Percentiles rank a stretch among this genome's conserved stretches.
These are phyloP conservation scores for Sporothrix dimorphospora DNA, from an alignment of 2,329 filamentous ascomycete species.

Conservation along the genomic window DNA sequence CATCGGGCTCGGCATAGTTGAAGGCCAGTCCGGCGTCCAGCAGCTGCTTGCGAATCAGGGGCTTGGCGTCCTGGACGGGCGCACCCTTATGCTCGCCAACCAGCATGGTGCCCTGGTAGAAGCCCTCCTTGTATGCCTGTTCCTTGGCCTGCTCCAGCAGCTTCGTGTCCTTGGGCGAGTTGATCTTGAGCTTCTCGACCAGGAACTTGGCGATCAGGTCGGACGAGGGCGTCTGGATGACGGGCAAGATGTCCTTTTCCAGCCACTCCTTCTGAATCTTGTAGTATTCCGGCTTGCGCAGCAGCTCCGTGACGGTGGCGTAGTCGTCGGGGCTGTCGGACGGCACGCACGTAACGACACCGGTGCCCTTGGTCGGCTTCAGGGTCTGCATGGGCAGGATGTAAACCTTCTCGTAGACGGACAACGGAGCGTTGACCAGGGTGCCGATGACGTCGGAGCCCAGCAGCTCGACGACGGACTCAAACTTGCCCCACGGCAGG, in stretches of 20 bases:
- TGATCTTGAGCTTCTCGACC: conserved; percentile 92
- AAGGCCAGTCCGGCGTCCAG: conserved; percentile 81
- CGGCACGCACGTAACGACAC: conserved; percentile 93
- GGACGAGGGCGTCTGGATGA: conserved; percentile 83
- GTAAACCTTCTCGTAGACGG: conserved; percentile 78
- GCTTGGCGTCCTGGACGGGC: conserved; percentile 80
- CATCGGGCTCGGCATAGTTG: conserved; percentile 90
- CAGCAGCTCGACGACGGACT: conserved; percentile 70
- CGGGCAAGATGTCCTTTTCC: conserved; percentile 82
- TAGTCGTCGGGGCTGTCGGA: conserved; percentile 97
- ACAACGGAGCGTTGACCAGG: conserved; percentile 86
- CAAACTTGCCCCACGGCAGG: conserved; percentile 69
- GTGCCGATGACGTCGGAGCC: conserved; percentile 85
- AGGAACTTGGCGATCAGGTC: conserved; percentile 81
- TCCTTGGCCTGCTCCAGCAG: conserved; percentile 94
- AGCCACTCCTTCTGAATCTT: conserved; percentile 97
- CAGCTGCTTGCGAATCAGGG: conserved; percentile 76
- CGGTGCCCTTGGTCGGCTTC: conserved; percentile 90
- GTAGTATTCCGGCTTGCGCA: conserved; percentile 96
- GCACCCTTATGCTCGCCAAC: conserved; percentile 87
- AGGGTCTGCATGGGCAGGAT: conserved; percentile 96
- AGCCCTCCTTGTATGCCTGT: conserved; percentile 94
- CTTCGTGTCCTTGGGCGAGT: conserved; percentile 91
- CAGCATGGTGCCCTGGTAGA: conserved; percentile 91
- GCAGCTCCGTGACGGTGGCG: conserved; percentile 82